Conservation (phyloP, 2,329 filamentous ascomycete species). For the Fusarium sp. region DNA sequence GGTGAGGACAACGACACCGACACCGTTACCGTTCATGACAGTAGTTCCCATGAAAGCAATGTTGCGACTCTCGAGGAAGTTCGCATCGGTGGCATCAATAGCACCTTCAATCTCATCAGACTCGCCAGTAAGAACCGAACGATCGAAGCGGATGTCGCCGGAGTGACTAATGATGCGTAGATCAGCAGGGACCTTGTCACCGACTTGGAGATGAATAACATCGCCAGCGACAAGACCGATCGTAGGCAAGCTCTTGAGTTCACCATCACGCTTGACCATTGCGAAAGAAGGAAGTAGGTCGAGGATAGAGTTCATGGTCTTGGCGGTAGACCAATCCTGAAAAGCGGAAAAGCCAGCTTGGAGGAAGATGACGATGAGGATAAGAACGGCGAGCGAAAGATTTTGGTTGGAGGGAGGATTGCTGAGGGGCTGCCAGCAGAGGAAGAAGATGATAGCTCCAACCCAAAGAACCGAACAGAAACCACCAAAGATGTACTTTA, state of each 20-base stretch:
- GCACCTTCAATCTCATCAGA: conserved; percentile 55
- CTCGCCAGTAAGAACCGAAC: conserved; percentile 57
- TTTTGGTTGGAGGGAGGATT: conserved; percentile 57
- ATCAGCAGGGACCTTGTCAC: conserved; percentile 62
- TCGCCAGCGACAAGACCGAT: conserved; percentile 60
- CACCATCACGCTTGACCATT: conserved; percentile 57
- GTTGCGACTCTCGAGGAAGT: conserved; percentile 57
- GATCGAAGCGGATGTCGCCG: conserved; percentile 57
- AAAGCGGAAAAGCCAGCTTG: conserved; percentile 60
- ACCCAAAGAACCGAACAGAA: conserved; percentile 61
- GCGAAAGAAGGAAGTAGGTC: conserved; percentile 58
- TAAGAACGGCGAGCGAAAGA: conserved; percentile 58
- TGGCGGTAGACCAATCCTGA: conserved; percentile 60
- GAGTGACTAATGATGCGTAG: conserved; percentile 56
- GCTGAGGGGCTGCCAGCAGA: conserved; percentile 61
- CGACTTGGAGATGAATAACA: conserved; percentile 58
- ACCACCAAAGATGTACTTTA: conserved; percentile 59
- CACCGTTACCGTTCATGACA: conserved; percentile 55
- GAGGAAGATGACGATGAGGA: conserved; percentile 60
- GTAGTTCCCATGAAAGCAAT: conserved; percentile 58
- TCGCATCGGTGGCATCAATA: conserved; percentile 53
- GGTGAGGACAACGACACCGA: conserved; percentile 55
- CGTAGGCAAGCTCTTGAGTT: conserved; percentile 54
- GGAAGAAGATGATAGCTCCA: conserved; percentile 60
- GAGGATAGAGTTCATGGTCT: conserved; percentile 60